Conservation (phyloP, 2,329 filamentous ascomycete genomes). For the Mollisia scopiformis region DNA sequence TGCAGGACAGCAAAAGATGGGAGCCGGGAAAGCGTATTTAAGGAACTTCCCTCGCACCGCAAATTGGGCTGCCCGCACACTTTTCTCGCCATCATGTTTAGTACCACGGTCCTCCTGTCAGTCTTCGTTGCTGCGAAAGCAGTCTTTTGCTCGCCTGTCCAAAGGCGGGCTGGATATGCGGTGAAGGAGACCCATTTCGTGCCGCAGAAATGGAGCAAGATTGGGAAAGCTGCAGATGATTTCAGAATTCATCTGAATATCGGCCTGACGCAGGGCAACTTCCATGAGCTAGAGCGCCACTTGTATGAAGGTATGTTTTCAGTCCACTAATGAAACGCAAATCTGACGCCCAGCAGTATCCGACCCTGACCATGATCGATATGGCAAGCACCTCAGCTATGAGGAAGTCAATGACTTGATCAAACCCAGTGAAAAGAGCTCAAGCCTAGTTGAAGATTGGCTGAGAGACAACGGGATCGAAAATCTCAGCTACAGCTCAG, state of each 20-base stretch:
- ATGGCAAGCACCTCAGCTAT: slow-evolving; percentile 55
- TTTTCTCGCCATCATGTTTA: slow-evolving; percentile 22
- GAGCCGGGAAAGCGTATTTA: not conserved
- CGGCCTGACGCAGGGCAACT: slow-evolving; percentile 58
- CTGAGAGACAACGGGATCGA: slow-evolving; percentile 54
- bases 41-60: not conserved
- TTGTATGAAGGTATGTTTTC: slow-evolving; percentile 48
- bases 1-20: not conserved
- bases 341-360: slow-evolving; percentile 42
- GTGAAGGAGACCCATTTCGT: slow-evolving; percentile 60
- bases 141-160: slow-evolving; percentile 33
- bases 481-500: slow-evolving; percentile 48
- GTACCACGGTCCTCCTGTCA: not conserved
- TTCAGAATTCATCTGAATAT: slow-evolving; percentile 57
- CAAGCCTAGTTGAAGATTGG: slow-evolving; percentile 57
- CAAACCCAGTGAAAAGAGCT: slow-evolving; percentile 52
- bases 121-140: not conserved
- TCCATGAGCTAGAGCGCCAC: slow-evolving; percentile 56
- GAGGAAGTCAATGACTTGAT: slow-evolving; percentile 56
- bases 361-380: slow-evolving; percentile 54
- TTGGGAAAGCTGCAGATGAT: slow-evolving; percentile 48
- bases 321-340: not conserved
- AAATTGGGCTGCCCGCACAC: too few relatives aligned
- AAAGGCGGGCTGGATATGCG: slow-evolving; percentile 45
- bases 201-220: slow-evolving; percentile 52